Evolutionary conservation across 2,329 filamentous ascomycete genomes (phyloP).

Genomic region (Mycosphaerella sp.): DNA sequence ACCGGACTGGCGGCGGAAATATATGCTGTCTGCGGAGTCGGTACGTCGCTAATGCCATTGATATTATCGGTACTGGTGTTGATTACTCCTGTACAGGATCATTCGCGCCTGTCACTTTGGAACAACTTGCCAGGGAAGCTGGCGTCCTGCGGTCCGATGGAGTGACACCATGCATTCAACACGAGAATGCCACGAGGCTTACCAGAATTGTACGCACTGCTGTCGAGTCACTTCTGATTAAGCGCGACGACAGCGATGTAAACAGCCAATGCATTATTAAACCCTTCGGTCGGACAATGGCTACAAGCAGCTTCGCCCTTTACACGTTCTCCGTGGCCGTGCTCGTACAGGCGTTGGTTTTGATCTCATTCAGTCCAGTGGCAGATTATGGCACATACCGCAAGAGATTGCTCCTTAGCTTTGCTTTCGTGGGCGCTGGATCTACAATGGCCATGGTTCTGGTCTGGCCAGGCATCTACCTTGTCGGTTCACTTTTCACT

Average conservation of each 20-base stretch:
- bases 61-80: not conserved
- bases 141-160: conserved; percentile 75
- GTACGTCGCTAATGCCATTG: conserved; percentile 44
- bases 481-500: conserved; percentile 71
- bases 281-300: conserved; percentile 72
- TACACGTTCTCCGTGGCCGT: conserved; percentile 92
- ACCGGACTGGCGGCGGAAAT: conserved; percentile 74
- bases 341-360: conserved; percentile 74
- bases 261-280: conserved; percentile 70
- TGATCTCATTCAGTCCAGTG: conserved; percentile 87
- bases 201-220: conserved; percentile 2
- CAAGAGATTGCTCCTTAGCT: conserved; percentile 73
- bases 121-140: conserved; percentile 82
- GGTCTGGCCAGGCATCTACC: conserved; percentile 65
- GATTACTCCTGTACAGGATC: conserved; percentile 52
- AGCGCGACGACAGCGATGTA: conserved; percentile 32
- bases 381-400: conserved; percentile 86
- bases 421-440: conserved; percentile 71
- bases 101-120: conserved; percentile 86
- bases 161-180: conserved; percentile 56
- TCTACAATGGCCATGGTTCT: conserved; percentile 77
- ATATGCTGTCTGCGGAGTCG: conserved; percentile 80
- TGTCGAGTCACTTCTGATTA: conserved; percentile 5
- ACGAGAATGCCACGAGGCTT: conserved; percentile 1
- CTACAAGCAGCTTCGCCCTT: conserved; percentile 90